These are phyloP conservation scores for Mimosa pudica DNA, from an alignment of 306 rosid species.

Conservation along the genomic window DNA sequence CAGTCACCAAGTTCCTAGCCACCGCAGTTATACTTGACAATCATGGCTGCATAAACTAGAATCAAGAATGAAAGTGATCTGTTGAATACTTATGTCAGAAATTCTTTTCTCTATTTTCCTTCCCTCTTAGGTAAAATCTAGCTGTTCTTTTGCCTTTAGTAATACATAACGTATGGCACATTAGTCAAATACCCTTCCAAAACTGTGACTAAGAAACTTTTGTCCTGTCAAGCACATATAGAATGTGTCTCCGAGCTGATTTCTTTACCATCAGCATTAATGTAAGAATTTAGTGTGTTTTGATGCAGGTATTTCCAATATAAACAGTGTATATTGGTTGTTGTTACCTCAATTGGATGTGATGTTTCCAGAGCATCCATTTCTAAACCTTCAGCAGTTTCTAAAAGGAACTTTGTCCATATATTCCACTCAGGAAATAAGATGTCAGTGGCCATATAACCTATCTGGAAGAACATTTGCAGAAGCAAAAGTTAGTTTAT, in stretches of 20 bases:
- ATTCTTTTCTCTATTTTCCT: not conserved
- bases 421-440: conserved; percentile 72
- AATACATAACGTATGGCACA: not conserved
- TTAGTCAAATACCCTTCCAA: not conserved
- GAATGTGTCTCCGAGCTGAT: not conserved
- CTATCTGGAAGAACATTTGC: conserved; percentile 48
- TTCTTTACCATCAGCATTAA: not conserved
- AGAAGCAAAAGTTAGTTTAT: conserved; percentile 7
- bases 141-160: not conserved
- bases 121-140: not conserved
- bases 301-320: not conserved
- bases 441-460: conserved; percentile 60
- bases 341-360: conserved; percentile 64
- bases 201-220: not conserved
- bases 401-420: conserved; percentile 60
- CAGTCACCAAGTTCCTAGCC: conserved; percentile 7
- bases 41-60: not conserved
- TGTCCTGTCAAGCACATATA: not conserved
- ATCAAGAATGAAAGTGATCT: not conserved
- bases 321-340: not conserved
- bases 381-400: conserved; percentile 44
- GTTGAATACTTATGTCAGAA: not conserved
- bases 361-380: conserved; percentile 62
- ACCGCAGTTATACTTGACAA: conserved; percentile 1
- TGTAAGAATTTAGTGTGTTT: not conserved